phyloP scores from a whole-genome alignment of 1,139 yeast species.

The Pneumocystis carinii region DNA sequence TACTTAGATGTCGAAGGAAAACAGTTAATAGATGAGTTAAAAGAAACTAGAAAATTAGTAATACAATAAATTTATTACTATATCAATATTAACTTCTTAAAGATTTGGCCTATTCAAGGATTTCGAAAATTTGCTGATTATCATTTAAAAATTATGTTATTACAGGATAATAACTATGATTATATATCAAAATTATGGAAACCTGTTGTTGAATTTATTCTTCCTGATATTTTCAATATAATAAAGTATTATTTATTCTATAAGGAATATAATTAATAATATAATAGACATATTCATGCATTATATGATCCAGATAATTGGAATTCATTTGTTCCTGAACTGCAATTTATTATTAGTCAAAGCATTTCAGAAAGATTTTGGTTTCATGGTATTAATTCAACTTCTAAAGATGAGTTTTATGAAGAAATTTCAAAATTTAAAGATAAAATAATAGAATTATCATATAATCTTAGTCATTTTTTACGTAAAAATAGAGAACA shows the following conservation, averaged over 20 bases:
- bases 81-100: not conserved
- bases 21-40: constrained; percentile 54
- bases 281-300: not conserved
- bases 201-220: constrained; percentile 79
- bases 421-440: constrained; percentile 92
- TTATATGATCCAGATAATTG: not conserved
- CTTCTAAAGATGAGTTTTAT: constrained; percentile 83
- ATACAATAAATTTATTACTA: not conserved
- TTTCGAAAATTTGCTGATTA: constrained; percentile 90
- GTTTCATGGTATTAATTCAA: constrained; percentile 95
- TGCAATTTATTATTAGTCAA: constrained; percentile 75
- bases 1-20: constrained; percentile 88
- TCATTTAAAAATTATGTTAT: constrained; percentile 58
- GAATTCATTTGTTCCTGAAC: constrained; percentile 53
- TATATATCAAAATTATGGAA: constrained; percentile 70
- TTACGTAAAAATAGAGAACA: constrained; percentile 91
- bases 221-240: constrained; percentile 79
- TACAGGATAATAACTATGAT: constrained; percentile 63
- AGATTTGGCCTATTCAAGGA: constrained; percentile 73
- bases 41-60: constrained; percentile 9
- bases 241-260: constrained; percentile 85
- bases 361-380: constrained; percentile 89
- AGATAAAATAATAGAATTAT: constrained; percentile 84
- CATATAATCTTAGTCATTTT: constrained; percentile 95
- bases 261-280: constrained; percentile 31